phyloP scores from a whole-genome alignment of 352 stramenopile genomes.

The Globisporangium mamillatum region DNA sequence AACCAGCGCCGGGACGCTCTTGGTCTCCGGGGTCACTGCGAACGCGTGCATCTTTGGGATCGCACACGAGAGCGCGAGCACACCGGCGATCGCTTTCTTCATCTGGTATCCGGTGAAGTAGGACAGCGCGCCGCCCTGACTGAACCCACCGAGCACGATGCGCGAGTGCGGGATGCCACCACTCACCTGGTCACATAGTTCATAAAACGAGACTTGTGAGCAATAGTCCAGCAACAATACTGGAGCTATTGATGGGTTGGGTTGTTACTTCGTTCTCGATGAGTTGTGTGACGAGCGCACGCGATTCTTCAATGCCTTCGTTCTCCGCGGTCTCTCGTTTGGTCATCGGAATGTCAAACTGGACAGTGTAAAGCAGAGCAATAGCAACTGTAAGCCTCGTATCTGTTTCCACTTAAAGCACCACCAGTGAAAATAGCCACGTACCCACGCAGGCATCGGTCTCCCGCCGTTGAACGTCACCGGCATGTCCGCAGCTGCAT shows the following conservation, averaged over 20 bases:
- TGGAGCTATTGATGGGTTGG: background rate
- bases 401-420: no score
- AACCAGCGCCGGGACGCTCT: conserved; percentile 70
- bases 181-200: background rate
- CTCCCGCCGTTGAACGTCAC: background rate
- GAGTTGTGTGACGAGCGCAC: background rate
- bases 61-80: conserved; percentile 73
- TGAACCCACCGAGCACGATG: background rate
- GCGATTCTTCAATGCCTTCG: background rate
- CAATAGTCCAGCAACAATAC: background rate
- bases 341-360: background rate
- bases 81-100: conserved; percentile 37
- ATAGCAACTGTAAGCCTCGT: no score
- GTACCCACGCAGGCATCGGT: background rate
- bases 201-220: background rate
- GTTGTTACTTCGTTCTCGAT: background rate
- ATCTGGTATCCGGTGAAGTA: background rate
- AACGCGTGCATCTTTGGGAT: conserved; percentile 69
- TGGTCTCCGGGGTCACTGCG: conserved; percentile 41
- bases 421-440: no score
- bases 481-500: background rate
- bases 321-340: background rate
- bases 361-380: background rate
- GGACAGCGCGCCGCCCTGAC: background rate
- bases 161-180: background rate